Conservation (phyloP, 129 eudicot genomes). For the Tagetes erecta region DNA sequence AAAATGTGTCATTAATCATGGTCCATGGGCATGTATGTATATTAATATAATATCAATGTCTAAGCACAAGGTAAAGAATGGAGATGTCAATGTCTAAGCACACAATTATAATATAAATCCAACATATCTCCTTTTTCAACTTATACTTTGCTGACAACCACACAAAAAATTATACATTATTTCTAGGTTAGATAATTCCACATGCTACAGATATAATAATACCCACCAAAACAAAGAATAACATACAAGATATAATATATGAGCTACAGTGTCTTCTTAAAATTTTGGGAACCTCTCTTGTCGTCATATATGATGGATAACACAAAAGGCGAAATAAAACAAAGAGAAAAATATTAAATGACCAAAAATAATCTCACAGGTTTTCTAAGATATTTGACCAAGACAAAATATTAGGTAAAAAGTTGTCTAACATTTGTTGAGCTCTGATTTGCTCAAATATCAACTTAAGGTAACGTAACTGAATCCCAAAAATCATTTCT, state of each 20-base stretch:
- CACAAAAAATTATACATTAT: conserved; percentile 21
- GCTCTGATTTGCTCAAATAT: neutral
- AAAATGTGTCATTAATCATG: conserved; percentile 2
- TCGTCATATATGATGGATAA: conserved; percentile 16
- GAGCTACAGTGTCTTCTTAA: conserved; percentile 10
- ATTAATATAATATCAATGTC: neutral
- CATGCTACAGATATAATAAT: conserved; percentile 2
- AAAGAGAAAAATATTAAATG: neutral
- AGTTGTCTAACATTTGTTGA: neutral
- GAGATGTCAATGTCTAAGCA: conserved; percentile 18
- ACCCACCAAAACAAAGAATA: conserved; percentile 24
- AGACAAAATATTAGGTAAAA: neutral
- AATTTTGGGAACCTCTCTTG: conserved; percentile 8
- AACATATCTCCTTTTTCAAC: conserved; percentile 12
- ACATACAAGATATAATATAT: conserved; percentile 11
- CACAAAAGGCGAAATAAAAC: conserved; percentile 19
- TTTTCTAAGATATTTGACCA: neutral
- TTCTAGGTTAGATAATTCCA: conserved; percentile 11
- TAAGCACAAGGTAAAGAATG: conserved; percentile 13
- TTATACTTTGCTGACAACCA: conserved; percentile 27
- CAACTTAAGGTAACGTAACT: neutral
- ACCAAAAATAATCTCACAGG: neutral
- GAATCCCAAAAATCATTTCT: neutral
- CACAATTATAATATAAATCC: conserved; percentile 17
- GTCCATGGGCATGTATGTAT: neutral